phyloP scores from a whole-genome alignment of 2,329 filamentous ascomycete species.

The Aspergillus fumigatus region DNA sequence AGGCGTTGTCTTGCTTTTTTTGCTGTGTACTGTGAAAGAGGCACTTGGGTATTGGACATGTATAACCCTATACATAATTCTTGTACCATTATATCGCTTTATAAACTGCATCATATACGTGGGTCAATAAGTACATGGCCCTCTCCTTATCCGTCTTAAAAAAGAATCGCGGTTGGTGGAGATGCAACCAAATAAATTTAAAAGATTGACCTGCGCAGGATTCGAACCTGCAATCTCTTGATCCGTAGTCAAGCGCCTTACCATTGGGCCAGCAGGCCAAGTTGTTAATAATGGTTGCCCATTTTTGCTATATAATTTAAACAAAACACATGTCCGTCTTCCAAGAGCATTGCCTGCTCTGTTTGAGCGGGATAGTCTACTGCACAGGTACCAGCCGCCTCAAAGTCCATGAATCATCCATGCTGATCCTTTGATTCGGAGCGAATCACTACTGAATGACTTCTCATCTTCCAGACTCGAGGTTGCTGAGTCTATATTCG shows the following conservation, averaged over 20 bases:
- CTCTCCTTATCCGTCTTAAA: no score
- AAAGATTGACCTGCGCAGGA: conserved; percentile 31
- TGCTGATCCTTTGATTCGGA: neutral
- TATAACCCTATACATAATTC: neutral
- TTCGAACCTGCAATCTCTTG: conserved; percentile 49
- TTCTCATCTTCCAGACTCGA: neutral
- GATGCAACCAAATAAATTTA: no score
- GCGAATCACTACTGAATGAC: neutral
- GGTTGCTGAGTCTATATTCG: no score
- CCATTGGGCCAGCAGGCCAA: conserved; percentile 19
- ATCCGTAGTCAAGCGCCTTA: conserved; percentile 24
- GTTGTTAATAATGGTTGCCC: neutral
- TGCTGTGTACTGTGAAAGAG: neutral
- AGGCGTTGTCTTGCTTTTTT: neutral
- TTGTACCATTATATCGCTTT: neutral
- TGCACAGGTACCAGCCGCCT: no score
- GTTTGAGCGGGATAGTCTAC: no score
- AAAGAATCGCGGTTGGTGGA: no score
- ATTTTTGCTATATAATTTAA: no score
- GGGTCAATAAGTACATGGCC: no score
- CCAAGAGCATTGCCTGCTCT: no score
- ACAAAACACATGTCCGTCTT: no score
- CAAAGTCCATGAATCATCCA: neutral
- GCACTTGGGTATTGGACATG: neutral
- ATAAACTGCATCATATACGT: no score